Conservation (phyloP, 2,329 filamentous ascomycete genomes). For the Helotiales sp. region DNA sequence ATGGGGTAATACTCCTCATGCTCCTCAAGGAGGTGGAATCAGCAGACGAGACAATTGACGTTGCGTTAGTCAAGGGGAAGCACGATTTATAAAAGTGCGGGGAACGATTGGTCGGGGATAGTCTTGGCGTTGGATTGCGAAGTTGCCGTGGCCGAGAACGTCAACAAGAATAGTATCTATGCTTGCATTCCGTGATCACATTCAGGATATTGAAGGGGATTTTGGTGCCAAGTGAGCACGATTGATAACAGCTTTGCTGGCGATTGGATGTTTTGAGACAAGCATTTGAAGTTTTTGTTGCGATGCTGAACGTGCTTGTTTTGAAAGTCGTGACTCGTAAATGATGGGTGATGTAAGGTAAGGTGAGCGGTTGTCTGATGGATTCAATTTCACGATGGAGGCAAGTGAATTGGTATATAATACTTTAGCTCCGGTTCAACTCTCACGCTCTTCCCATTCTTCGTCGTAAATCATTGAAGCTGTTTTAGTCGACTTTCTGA, state of each 20-base stretch:
- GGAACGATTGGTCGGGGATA: neutral
- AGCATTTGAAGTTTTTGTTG: neutral
- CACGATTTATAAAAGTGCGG: slow-evolving; percentile 23
- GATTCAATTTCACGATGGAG: neutral
- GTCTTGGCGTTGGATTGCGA: slow-evolving; percentile 1
- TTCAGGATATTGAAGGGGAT: neutral
- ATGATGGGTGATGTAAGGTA: neutral
- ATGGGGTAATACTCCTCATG: slow-evolving; percentile 6
- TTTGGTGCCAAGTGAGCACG: neutral
- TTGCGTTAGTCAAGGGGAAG: slow-evolving; percentile 17
- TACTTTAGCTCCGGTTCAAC: neutral
- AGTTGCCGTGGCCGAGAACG: neutral
- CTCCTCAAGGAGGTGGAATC: neutral
- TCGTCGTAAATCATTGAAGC: no score
- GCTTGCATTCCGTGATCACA: no score
- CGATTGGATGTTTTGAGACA: slow-evolving; percentile 9
- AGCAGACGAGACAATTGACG: neutral
- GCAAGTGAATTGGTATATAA: neutral
- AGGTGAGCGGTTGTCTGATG: neutral
- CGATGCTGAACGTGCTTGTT: neutral
- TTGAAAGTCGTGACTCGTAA: slow-evolving; percentile 4
- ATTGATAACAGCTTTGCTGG: slow-evolving; percentile 5
- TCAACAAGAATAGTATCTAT: neutral
- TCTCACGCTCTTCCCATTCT: neutral
- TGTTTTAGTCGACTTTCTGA: no score